A percentile compares a stretch with the other conserved stretches of the same genome.
Evolutionary conservation across 108 stramenopile species (phyloP).

Genomic region (Skeletonema tropicum): DNA sequence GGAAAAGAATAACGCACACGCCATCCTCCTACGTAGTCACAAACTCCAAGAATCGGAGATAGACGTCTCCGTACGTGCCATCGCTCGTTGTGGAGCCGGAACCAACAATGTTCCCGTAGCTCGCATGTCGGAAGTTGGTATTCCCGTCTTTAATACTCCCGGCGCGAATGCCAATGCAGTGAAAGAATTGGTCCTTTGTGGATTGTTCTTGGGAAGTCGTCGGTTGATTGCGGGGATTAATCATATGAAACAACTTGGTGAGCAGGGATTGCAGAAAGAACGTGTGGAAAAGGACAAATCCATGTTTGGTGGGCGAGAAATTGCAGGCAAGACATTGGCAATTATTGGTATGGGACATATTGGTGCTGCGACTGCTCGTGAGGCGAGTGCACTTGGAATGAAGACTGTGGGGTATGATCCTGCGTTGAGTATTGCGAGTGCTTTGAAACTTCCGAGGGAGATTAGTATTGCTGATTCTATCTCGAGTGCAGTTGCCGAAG

Average conservation of each 20-base stretch:
- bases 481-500: conserved; percentile 69
- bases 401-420: conserved; percentile 93
- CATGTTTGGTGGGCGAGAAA: conserved; percentile 92
- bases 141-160: conserved; percentile 97
- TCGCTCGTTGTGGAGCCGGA: conserved; percentile 95
- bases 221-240: conserved; percentile 87
- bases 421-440: conserved; percentile 84
- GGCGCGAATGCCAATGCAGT: conserved; percentile 98
- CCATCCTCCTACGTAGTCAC: conserved; percentile 87
- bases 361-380: conserved; percentile 90
- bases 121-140: conserved; percentile 93
- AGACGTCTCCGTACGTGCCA: conserved; percentile 82
- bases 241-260: conserved; percentile 86
- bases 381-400: conserved; percentile 89
- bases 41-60: conserved; percentile 90
- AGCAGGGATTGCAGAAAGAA: conserved; percentile 81
- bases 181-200: conserved; percentile 92
- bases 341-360: conserved; percentile 95
- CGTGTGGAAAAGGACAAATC: conserved; percentile 92
- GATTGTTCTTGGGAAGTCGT: conserved; percentile 86
- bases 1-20: conserved; percentile 63
- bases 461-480: conserved; percentile 73
- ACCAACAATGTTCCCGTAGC: conserved; percentile 95
- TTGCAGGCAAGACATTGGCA: conserved; percentile 92
- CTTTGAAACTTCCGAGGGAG: conserved; percentile 75